Conservation (phyloP, 208 protist genomes). For the Leishmania martiniquensis region DNA sequence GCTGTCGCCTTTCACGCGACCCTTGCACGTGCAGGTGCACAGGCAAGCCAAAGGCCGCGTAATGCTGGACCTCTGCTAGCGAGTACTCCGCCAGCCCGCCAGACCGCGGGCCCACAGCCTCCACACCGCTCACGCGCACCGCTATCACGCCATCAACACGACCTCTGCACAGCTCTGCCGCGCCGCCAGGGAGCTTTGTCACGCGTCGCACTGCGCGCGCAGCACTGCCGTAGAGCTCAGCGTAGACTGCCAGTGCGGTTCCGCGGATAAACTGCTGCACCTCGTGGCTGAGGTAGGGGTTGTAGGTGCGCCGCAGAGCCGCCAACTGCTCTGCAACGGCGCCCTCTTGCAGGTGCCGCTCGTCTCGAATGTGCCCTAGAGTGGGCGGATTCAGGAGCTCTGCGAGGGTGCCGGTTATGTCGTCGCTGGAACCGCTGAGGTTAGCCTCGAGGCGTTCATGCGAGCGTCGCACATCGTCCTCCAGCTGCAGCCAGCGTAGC, state of each 20-base stretch:
- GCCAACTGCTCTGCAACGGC: conserved; percentile 58
- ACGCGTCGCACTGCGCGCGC: conserved; percentile 26
- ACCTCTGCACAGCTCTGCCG: conserved; percentile 20
- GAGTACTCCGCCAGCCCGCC: conserved; percentile 35
- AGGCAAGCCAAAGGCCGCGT: conserved; percentile 69
- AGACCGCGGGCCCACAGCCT: conserved; percentile 32
- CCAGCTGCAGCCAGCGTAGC: conserved; percentile 35
- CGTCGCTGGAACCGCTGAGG: conserved; percentile 8
- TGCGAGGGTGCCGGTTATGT: conserved; percentile 13
- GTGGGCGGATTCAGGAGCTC: conserved; percentile 42
- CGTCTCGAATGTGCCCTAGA: conserved; percentile 44
- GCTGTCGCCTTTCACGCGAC: conserved; percentile 17
- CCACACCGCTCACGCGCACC: conserved; percentile 39
- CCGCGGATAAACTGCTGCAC: conserved; percentile 67
- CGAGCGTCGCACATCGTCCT: conserved; percentile 32
- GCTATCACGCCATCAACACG: conserved; percentile 31
- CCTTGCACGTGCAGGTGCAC: conserved; percentile 36
- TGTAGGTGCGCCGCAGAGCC: conserved; percentile 71
- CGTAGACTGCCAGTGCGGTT: conserved; percentile 70
- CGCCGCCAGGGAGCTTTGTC: conserved; percentile 24
- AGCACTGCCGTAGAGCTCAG: conserved; percentile 69
- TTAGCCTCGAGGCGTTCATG: conserved; percentile 31
- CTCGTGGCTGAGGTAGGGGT: conserved; percentile 72
- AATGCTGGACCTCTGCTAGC: conserved; percentile 56
- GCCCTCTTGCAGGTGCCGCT: conserved; percentile 35